Conservation (phyloP, 371 early-diverging fungal species). For the Mucor plumbeus region DNA sequence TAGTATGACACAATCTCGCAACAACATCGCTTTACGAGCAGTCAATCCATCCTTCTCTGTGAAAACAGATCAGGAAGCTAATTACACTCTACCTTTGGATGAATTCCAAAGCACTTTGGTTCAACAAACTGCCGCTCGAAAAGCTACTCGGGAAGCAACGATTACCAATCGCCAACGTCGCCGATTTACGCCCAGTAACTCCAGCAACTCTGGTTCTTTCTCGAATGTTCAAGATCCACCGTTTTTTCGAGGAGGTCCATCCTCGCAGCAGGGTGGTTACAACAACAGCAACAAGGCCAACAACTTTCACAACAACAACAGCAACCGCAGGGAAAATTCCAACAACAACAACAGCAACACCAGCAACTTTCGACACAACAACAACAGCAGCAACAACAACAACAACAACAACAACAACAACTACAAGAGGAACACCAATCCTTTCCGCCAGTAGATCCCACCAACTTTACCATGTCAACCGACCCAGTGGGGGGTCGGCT, state of each 20-base stretch:
- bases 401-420: too few species aligned
- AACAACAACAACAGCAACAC: slow-evolving; percentile 3
- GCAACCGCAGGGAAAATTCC: not conserved
- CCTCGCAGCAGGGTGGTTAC: slow-evolving; percentile 25
- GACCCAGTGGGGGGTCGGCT: slow-evolving; percentile 14
- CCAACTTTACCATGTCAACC: too few species aligned
- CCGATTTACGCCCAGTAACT: not conserved
- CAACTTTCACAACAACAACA: not conserved
- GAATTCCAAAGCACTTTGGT: not conserved
- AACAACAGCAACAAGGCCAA: too few species aligned
- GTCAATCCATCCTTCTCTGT: slow-evolving; percentile 10
- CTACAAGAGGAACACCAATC: slow-evolving; percentile 6
- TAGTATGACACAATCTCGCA: slow-evolving; percentile 9
- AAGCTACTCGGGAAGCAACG: slow-evolving; percentile 3
- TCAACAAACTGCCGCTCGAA: not conserved
- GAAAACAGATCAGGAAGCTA: not conserved
- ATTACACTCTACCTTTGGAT: slow-evolving; percentile 7
- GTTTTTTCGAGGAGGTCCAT: slow-evolving; percentile 24
- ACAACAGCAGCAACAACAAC: too few species aligned
- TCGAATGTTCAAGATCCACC: not conserved
- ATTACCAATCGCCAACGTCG: not conserved
- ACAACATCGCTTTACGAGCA: slow-evolving; percentile 22
- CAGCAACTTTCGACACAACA: not conserved
- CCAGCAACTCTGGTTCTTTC: not conserved
- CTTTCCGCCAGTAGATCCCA: not conserved